phyloP scores from a whole-genome alignment of 306 rosid species.

The Echinosophora koreensis region DNA sequence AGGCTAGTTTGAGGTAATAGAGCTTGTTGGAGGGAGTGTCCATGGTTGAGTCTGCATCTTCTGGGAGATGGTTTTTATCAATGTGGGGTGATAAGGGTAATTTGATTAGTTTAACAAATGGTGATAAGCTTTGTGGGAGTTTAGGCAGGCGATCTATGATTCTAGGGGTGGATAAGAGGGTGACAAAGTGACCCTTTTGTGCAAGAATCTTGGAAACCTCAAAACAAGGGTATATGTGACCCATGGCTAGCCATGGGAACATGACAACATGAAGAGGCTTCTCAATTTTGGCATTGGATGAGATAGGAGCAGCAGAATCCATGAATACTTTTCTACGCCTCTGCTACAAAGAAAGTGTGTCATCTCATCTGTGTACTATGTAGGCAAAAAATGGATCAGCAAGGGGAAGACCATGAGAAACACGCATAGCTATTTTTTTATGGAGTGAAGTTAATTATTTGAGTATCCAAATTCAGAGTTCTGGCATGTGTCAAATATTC shows the following conservation, averaged over 20 bases:
- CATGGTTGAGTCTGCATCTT: constrained; percentile 57
- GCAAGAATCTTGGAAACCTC: constrained; percentile 67
- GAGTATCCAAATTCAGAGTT: too few relatives aligned
- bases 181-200: constrained; percentile 55
- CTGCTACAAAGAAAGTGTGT: neutral
- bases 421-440: constrained; percentile 31
- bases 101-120: constrained; percentile 46
- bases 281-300: neutral
- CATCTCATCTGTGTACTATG: neutral
- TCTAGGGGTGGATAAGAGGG: constrained; percentile 62
- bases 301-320: constrained; percentile 10
- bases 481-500: too few relatives aligned
- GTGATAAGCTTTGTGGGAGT: constrained; percentile 48
- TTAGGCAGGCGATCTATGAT: constrained; percentile 65
- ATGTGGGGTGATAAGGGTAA: constrained; percentile 52
- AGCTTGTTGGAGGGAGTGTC: constrained; percentile 56
- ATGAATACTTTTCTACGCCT: neutral
- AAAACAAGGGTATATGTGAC: constrained; percentile 61
- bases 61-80: constrained; percentile 45
- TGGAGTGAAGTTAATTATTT: too few relatives aligned
- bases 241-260: constrained; percentile 80
- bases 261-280: constrained; percentile 60
- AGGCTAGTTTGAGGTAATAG: constrained; percentile 56
- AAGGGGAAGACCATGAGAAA: constrained; percentile 9
- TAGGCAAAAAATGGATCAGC: neutral